Conservation (phyloP, 768 basidiomycete species). For the Pholiota microspora region DNA sequence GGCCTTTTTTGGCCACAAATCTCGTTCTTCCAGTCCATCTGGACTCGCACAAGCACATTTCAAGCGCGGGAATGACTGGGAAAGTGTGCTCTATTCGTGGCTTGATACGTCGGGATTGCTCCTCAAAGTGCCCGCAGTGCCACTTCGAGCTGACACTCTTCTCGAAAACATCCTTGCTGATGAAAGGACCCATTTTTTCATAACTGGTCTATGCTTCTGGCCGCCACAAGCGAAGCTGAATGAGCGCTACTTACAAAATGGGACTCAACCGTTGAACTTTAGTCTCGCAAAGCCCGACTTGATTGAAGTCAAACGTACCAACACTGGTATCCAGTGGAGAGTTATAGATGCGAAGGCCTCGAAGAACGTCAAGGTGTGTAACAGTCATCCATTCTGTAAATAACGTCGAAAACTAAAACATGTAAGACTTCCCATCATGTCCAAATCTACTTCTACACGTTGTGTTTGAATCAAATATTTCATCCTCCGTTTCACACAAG, state of each 20-base stretch:
- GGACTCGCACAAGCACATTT: constrained; percentile 37
- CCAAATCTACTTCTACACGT: constrained; percentile 50
- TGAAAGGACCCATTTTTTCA: constrained; percentile 42
- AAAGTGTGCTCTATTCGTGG: constrained; percentile 37
- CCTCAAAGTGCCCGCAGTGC: constrained; percentile 35
- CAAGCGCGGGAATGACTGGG: constrained; percentile 46
- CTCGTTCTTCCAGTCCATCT: constrained; percentile 18
- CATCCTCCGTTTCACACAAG: constrained; percentile 28
- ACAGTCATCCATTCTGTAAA: background rate
- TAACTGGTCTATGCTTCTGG: constrained; percentile 40
- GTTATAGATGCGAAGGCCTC: constrained; percentile 53
- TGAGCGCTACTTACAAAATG: constrained; percentile 29
- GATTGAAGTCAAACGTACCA: constrained; percentile 37
- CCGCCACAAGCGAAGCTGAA: constrained; percentile 36
- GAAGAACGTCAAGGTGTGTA: constrained; percentile 41
- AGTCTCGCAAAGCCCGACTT: constrained; percentile 49
- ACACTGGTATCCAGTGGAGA: constrained; percentile 37
- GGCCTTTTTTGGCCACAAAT: constrained; percentile 4
- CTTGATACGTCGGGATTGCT: constrained; percentile 39
- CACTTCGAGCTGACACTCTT: constrained; percentile 30
- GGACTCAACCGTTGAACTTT: constrained; percentile 35
- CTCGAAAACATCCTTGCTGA: constrained; percentile 42
- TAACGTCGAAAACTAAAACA: background rate
- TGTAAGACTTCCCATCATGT: constrained; percentile 47
- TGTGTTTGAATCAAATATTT: constrained; percentile 41